Base-by-base conservation (phyloP, 129 eudicot genomes). In the Arctium lappa region DNA sequence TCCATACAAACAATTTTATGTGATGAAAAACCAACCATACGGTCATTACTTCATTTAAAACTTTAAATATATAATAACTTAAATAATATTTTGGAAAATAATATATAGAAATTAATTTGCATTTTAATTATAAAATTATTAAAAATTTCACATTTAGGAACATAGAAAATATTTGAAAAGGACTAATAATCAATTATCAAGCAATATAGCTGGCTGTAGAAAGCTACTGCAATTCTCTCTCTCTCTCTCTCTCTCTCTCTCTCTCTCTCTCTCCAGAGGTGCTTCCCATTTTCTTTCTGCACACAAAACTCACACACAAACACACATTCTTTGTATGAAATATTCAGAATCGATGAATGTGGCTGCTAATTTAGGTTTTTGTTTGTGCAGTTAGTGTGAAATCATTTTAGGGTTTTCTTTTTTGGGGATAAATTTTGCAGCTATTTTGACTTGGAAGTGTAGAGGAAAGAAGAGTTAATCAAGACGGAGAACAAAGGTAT, bases 131-230 rank as follows among this genome's bases (percentile, higher is more conserved):
- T n/a, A 62, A 4, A 34, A 36, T 31, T 13, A 48, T 48, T 48
- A 13, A 48, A 50, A 32, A 15, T 50, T 76, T 9, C 50, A 31
- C 68, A n/a, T 60, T 60, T 60, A 60, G 68, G 29, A 13, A 50
- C 22, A 53, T 31, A 2, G 9, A 66, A 66, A 62, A 69, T 76
- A 8, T 31, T 42, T 30, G 48, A 79, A 79, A 32, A 9, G 31
- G 80, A 76, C 46, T 53, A 32, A 36, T 36, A 56, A 10, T 5
- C 29, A 60, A 60, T 60, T n/a, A 66, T 79, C 69, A 79, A 69
- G 69, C 48, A 81, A 73, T 73, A 81, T 81, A 53, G 84, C 79
- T 81, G 84, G 84, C 84, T 13, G 63, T 73, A 32, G 10, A 80
- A 80, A 72, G 72, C 70, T 72, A 74, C 60, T 81, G 60, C 73